Evolutionary conservation across 2,329 filamentous ascomycete genomes (phyloP), one percentile per base, ranked within the genome.

Genomic region (Clonostachys rosea): DNA sequence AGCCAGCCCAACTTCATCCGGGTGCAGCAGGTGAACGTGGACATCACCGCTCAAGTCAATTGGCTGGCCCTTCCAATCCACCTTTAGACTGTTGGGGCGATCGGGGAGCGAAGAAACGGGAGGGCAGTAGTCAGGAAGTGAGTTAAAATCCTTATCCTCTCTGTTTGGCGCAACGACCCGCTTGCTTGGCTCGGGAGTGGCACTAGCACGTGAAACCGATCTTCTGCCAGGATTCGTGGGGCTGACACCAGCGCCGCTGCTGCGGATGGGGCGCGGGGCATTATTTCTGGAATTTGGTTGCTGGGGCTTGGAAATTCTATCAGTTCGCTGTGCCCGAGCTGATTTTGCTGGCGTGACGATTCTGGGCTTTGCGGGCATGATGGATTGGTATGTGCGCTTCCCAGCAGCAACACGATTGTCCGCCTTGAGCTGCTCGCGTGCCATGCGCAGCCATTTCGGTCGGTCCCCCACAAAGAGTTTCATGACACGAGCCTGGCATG

Each of bases 21-120:
- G 79, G 62, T 94, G 89, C 40, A 96, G 81, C 37, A 89, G 72
- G 48, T 82, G 63, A 20, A 78, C 74, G 57, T 91, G 75, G 7
- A 86, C 81, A 58, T 95, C 89, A 49, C 77, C 75, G 64, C 76
- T 81, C 42, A 96, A 80, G 59, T 95, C 87, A 53, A 94, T 81
- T 37, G 85, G 79, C 51, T 83, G 81, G 8, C 88, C 89, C 70
- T 91, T 94, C 89, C 90, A 95, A 52, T 95, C 89, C 24, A 89
- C 84, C 72, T 91, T 92, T 56, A 94, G 76, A 40, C 78, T 81
- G 63, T 89, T 89, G 45, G 78, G 69, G 57, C 84, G 84, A 54
- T 71, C 70, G 8, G 84, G 81, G 5, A 94, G 76, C 3, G 85
- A 84, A 47, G 73, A 69, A 40, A 83, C 60, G 1, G 87, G 83